These are phyloP conservation scores for Ophiostoma piceae DNA, from an alignment of 2,329 filamentous ascomycete genomes.

Conservation along the genomic window DNA sequence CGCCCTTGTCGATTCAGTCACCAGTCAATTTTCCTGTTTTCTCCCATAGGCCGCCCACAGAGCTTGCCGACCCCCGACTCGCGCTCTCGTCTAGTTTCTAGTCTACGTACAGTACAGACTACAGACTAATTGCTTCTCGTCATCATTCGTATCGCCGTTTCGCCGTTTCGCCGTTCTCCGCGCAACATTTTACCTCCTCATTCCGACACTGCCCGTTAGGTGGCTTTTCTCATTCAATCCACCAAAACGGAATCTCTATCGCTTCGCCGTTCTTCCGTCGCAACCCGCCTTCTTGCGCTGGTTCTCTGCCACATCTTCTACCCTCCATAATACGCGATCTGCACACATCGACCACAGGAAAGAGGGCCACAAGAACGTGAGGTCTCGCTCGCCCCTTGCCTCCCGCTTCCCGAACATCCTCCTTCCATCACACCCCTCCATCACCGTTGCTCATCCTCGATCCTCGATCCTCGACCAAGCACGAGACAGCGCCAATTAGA, in stretches of 20 bases:
- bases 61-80: constrained; percentile 1
- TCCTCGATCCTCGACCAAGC: neutral
- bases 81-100: neutral
- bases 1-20: constrained; percentile 8
- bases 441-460: neutral
- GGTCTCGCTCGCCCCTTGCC: constrained; percentile 20
- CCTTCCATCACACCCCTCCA: neutral
- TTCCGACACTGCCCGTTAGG: constrained; percentile 21
- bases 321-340: constrained; percentile 44
- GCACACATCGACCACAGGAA: constrained; percentile 18
- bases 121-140: constrained; percentile 13
- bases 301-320: constrained; percentile 48
- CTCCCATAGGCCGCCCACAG: constrained; percentile 11
- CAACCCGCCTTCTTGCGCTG: constrained; percentile 43
- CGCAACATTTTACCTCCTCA: neutral
- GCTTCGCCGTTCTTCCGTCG: constrained; percentile 42
- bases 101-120: constrained; percentile 6
- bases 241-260: constrained; percentile 49
- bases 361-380: constrained; percentile 20
- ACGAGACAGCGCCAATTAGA: neutral
- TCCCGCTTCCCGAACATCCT: neutral
- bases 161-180: neutral
- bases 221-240: constrained; percentile 32
- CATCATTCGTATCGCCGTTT: constrained; percentile 11
- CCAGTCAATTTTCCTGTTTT: constrained; percentile 4